Evolutionary conservation across 2,329 filamentous ascomycete genomes (phyloP).

Genomic region (Epichloe gansuensis): DNA sequence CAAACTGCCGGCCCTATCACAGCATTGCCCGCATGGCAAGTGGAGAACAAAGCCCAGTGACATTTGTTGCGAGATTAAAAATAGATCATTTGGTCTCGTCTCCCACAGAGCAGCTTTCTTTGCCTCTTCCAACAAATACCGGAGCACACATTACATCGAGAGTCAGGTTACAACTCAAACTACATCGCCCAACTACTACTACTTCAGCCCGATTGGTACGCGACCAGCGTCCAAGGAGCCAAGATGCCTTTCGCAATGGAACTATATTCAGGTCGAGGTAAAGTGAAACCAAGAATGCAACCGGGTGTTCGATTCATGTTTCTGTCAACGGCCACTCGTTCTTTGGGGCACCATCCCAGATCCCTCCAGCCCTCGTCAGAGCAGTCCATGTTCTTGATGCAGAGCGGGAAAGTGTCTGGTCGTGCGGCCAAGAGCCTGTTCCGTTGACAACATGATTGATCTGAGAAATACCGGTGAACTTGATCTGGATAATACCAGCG

Average conservation of each 20-base stretch:
- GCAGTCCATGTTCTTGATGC: too few relatives aligned
- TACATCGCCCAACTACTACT: neutral
- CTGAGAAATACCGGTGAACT: constrained; percentile 76
- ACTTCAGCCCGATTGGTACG: constrained; percentile 7
- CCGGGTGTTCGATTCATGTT: constrained; percentile 28
- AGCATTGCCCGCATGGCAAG: neutral
- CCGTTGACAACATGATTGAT: constrained; percentile 23
- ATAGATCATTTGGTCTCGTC: neutral
- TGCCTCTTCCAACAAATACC: neutral
- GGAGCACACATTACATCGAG: neutral
- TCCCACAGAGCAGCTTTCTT: neutral
- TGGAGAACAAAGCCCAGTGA: neutral
- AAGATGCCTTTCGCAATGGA: constrained; percentile 20
- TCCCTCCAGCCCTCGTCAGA: too few relatives aligned
- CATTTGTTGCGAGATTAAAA: neutral
- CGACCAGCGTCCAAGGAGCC: constrained; percentile 11
- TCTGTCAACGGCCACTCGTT: neutral
- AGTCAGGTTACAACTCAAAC: too few relatives aligned
- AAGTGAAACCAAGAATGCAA: constrained; percentile 31
- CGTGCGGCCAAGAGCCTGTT: neutral
- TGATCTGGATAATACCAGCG: constrained; percentile 82
- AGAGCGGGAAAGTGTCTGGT: neutral
- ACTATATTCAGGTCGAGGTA: constrained; percentile 30
- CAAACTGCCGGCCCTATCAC: neutral
- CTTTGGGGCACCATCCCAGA: neutral